Percentiles rank a stretch among this genome's conserved stretches.
Evolutionary conservation across 139 green algal genomes (phyloP).

Genomic region (Microglena sp.): DNA sequence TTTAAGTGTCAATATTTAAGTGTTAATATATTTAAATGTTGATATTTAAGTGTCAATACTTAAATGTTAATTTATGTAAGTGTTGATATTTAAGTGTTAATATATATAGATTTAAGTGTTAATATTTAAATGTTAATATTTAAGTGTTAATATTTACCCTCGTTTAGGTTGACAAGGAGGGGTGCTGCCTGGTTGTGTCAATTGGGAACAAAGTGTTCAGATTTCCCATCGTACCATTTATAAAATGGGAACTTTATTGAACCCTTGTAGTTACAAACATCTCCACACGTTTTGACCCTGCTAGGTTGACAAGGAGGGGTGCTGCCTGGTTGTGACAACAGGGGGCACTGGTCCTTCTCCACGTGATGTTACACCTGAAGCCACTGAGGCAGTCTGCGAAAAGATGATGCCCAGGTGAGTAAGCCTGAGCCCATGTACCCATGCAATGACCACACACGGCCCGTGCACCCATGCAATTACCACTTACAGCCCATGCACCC

Average conservation of each 20-base stretch:
- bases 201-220: constrained; percentile 54
- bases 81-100: too few relatives aligned
- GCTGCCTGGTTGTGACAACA: constrained; percentile 83
- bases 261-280: neutral
- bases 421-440: too few relatives aligned
- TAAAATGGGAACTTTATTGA: neutral
- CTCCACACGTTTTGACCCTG: neutral
- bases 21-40: too few relatives aligned
- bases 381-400: constrained; percentile 78
- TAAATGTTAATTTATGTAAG: too few relatives aligned
- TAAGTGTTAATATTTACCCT: constrained; percentile 15
- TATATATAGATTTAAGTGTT: too few relatives aligned
- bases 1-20: too few relatives aligned
- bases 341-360: constrained; percentile 75
- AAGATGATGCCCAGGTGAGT: constrained; percentile 74
- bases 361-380: constrained; percentile 87
- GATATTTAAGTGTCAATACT: too few relatives aligned
- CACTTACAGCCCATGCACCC: too few relatives aligned
- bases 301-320: constrained; percentile 62
- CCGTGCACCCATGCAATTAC: too few relatives aligned
- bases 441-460: too few relatives aligned
- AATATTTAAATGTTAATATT: constrained; percentile 33
- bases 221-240: neutral
- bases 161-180: constrained; percentile 51
- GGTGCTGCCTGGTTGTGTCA: constrained; percentile 81